Conservation (phyloP, 805 yeast species). For the Starmerella vaccinii region DNA sequence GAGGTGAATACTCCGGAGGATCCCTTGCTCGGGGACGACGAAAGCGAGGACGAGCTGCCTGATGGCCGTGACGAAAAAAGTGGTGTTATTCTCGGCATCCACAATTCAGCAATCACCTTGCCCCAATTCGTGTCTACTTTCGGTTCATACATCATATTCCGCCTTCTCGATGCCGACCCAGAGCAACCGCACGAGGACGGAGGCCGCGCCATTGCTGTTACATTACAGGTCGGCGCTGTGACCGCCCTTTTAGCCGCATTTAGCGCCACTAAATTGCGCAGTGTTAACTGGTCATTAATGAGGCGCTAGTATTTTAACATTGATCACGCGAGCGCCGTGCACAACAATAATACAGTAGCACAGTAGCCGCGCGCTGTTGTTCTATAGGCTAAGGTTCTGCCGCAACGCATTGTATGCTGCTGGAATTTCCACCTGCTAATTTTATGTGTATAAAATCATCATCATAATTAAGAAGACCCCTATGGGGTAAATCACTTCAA, state of each 20-base stretch:
- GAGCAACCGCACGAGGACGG: conserved; percentile 27
- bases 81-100: conserved; percentile 34
- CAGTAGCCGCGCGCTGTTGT: too few species aligned
- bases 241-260: conserved; percentile 31
- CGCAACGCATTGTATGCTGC: too few species aligned
- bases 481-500: conserved; percentile 40
- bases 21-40: not conserved
- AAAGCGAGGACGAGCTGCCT: not conserved
- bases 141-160: conserved; percentile 32
- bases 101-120: conserved; percentile 33
- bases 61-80: conserved; percentile 25
- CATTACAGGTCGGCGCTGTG: conserved; percentile 33
- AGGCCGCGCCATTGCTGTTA: conserved; percentile 32
- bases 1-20: not conserved
- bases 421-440: too few species aligned
- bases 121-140: conserved; percentile 36
- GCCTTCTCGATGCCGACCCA: conserved; percentile 24
- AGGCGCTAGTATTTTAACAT: not conserved
- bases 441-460: too few species aligned
- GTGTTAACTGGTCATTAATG: not conserved
- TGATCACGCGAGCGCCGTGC: too few species aligned
- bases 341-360: too few species aligned
- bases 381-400: too few species aligned
- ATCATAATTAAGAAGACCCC: not conserved
- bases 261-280: conserved; percentile 16